Evolutionary conservation across 208 protist species (phyloP), one percentile per base, ranked within the genome.

Genomic region (Trypanosomatidae sp.): DNA sequence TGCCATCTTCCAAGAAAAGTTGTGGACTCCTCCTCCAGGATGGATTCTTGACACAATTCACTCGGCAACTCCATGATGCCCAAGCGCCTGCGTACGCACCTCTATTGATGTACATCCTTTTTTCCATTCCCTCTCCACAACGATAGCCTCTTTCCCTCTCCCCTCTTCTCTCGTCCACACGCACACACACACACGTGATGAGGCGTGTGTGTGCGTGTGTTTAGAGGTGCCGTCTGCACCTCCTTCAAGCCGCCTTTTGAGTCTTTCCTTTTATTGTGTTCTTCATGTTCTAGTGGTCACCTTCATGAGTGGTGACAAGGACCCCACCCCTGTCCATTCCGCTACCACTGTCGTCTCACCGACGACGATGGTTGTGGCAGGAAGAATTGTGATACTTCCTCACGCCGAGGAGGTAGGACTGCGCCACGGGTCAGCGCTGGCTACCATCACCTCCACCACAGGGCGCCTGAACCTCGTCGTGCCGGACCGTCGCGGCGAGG

Each of bases 371-470:
- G 9, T 68, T 8, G 44, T 7, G 43, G 65, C 36, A 6, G 36
- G 55, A 17, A 70, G 30, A 15, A 43, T 80, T 6, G 28, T 49
- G 4, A 71, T 81, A 36, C 28, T 71, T 19, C 77, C 62, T 19
- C 83, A 88, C 44, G 83, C 83, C 25, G 83, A 84, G 77, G 83
- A 88, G 33, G 83, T 88, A 22, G 66, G 78, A 46, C 52, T 88
- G 65, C 52, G 43, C 19, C 55, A 65, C 36, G 83, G 83, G 6
- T 69, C 65, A 15, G 28, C 64, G 10, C 62, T 66, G 33, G 65
- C 55, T 0, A 13, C 46, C n/a, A 80, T 88, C 64, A 68, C 60
- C 33, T 88, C 80, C 8, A 88, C 83, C 15, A 88, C 83, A 12
- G 83, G 83, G 22, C 83, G 83, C 9, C 66, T 66, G 22, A 62